phyloP scores from a whole-genome alignment of 495 filamentous ascomycete species.

The Xylaria castorea region DNA sequence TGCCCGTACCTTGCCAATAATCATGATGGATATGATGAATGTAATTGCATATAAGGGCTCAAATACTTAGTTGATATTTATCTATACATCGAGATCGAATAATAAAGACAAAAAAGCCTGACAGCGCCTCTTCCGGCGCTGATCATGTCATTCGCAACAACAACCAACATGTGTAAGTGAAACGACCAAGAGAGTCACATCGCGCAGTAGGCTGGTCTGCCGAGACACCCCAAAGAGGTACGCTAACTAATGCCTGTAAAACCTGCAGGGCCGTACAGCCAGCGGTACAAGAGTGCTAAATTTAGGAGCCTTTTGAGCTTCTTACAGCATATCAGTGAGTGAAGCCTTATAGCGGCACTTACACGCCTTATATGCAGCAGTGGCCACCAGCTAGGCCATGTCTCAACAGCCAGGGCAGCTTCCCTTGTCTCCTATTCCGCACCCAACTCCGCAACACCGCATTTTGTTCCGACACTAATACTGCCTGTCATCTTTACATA shows the following conservation, averaged over 20 bases:
- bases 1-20: neutral
- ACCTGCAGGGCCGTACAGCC: neutral
- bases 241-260: neutral
- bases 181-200: neutral
- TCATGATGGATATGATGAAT: neutral
- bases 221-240: neutral
- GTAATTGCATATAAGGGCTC: neutral
- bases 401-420: neutral
- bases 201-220: neutral
- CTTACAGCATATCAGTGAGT: neutral
- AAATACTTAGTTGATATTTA: neutral
- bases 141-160: neutral
- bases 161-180: neutral
- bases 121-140: neutral
- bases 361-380: neutral
- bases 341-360: neutral
- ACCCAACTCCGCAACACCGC: slow-evolving; percentile 8
- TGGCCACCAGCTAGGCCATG: neutral
- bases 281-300: neutral
- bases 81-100: neutral
- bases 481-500: neutral
- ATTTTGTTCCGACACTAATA: neutral
- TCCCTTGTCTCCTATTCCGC: neutral
- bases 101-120: neutral
- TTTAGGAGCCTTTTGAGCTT: neutral